phyloP scores from a whole-genome alignment of 495 filamentous ascomycete species.

The Rusavskia elegans region DNA sequence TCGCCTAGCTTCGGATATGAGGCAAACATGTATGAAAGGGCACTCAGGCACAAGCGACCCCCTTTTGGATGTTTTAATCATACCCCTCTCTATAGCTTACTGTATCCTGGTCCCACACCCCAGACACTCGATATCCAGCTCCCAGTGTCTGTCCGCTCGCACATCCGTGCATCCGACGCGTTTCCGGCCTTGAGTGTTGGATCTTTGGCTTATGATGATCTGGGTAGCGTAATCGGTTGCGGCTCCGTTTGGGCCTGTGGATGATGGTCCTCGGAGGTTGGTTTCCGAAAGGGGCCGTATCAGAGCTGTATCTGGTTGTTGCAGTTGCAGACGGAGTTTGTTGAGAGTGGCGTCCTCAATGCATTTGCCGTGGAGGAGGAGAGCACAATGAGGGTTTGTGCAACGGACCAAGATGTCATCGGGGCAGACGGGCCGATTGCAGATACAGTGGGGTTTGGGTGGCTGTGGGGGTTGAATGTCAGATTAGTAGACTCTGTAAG shows the following conservation, averaged over 20 bases:
- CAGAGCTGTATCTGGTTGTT: background rate
- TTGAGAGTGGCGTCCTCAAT: constrained; percentile 34
- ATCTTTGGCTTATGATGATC: background rate
- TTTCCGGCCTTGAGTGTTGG: background rate
- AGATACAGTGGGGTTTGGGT: constrained; percentile 42
- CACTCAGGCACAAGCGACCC: too few relatives aligned
- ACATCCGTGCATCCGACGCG: background rate
- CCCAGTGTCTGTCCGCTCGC: background rate
- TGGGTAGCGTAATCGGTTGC: background rate
- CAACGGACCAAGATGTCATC: constrained; percentile 44
- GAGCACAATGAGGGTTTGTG: constrained; percentile 35
- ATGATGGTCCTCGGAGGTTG: too few relatives aligned
- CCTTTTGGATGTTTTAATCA: too few relatives aligned
- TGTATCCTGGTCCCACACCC: background rate
- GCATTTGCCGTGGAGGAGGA: constrained; percentile 50
- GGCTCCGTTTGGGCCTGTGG: background rate
- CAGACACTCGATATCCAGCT: background rate
- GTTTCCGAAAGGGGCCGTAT: constrained; percentile 6
- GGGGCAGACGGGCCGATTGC: constrained; percentile 45
- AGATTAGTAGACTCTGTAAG: background rate
- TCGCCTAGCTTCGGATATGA: too few relatives aligned
- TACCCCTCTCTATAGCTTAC: background rate
- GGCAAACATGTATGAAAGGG: too few relatives aligned
- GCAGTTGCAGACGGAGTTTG: background rate
- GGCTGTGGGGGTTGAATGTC: background rate